These are phyloP conservation scores for Paecilomyces fulvus DNA, from an alignment of 2,329 filamentous ascomycete species.

Conservation along the genomic window DNA sequence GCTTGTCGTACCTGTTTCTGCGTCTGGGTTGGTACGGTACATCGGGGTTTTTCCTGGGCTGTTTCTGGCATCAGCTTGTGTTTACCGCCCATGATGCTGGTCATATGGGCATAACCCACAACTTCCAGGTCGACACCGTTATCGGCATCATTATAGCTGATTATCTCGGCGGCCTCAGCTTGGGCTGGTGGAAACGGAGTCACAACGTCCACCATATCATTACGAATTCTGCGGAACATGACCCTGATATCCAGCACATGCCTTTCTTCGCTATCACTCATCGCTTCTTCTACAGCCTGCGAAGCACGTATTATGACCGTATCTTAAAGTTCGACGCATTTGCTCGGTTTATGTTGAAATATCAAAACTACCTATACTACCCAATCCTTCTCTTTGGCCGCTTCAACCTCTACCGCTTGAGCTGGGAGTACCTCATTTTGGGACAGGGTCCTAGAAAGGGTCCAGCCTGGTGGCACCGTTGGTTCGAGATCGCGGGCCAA, in stretches of 20 bases:
- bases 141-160: slow-evolving; percentile 89
- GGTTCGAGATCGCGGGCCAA: slow-evolving; percentile 68
- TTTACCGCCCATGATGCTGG: slow-evolving; percentile 56
- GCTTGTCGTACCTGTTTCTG: slow-evolving; percentile 53
- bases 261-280: slow-evolving; percentile 84
- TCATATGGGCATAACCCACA: slow-evolving; percentile 95
- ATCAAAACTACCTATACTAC: slow-evolving; percentile 79
- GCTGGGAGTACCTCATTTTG: slow-evolving; percentile 66
- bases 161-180: slow-evolving; percentile 77
- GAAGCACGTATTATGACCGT: slow-evolving; percentile 75
- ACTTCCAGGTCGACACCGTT: slow-evolving; percentile 70
- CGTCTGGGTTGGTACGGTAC: slow-evolving; percentile 56
- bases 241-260: slow-evolving; percentile 88
- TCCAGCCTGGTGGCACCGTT: slow-evolving; percentile 73
- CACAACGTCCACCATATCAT: slow-evolving; percentile 97
- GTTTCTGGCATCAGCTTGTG: slow-evolving; percentile 1
- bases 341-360: slow-evolving; percentile 61
- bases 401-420: slow-evolving; percentile 79
- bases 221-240: slow-evolving; percentile 89
- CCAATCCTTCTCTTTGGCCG: slow-evolving; percentile 70
- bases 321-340: slow-evolving; percentile 68
- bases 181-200: slow-evolving; percentile 95
- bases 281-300: slow-evolving; percentile 62
- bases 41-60: slow-evolving; percentile 54
- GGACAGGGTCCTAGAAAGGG: slow-evolving; percentile 66